These are phyloP conservation scores for Mucor circinelloides DNA, from an alignment of 371 early-diverging fungal genomes.

Conservation along the genomic window DNA sequence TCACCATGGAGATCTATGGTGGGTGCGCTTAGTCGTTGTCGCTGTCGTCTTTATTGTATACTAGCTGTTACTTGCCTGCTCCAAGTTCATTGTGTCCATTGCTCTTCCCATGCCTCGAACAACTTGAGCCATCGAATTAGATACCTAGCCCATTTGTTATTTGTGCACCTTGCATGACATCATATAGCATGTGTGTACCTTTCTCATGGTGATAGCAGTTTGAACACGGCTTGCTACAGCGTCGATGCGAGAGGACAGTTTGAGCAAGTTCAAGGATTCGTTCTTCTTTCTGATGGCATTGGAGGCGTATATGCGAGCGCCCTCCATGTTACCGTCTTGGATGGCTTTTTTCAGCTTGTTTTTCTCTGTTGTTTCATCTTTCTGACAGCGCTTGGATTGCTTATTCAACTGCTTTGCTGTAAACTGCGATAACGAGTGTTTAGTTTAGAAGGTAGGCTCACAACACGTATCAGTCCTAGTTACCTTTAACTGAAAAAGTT, in stretches of 20 bases:
- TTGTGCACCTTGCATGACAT: not conserved
- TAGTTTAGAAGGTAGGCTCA: not conserved
- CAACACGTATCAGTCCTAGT: constrained; percentile 2
- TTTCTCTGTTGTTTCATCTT: constrained; percentile 85
- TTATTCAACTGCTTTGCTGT: constrained; percentile 90
- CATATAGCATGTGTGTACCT: constrained; percentile 38
- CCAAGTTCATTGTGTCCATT: constrained; percentile 92
- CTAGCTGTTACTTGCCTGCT: constrained; percentile 75
- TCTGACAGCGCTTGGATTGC: constrained; percentile 81
- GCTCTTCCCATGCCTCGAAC: constrained; percentile 93
- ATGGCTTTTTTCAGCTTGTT: constrained; percentile 94
- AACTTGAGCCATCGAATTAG: constrained; percentile 79
- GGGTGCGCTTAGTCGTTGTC: not conserved
- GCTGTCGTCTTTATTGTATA: too few relatives aligned
- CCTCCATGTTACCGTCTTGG: constrained; percentile 91
- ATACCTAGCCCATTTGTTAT: constrained; percentile 42
- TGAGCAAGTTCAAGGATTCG: constrained; percentile 85
- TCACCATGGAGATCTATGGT: constrained; percentile 83
- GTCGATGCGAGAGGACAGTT: constrained; percentile 89
- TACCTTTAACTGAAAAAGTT: constrained; percentile 76
- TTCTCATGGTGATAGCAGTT: constrained; percentile 94
- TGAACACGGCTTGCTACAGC: constrained; percentile 92
- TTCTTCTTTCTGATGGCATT: constrained; percentile 98
- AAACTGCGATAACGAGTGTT: constrained; percentile 61
- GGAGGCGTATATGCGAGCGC: constrained; percentile 91